A percentile compares a stretch with the other conserved stretches of the same genome.
phyloP scores from a whole-genome alignment of 495 filamentous ascomycete species.

The Filosporella fistucella region DNA sequence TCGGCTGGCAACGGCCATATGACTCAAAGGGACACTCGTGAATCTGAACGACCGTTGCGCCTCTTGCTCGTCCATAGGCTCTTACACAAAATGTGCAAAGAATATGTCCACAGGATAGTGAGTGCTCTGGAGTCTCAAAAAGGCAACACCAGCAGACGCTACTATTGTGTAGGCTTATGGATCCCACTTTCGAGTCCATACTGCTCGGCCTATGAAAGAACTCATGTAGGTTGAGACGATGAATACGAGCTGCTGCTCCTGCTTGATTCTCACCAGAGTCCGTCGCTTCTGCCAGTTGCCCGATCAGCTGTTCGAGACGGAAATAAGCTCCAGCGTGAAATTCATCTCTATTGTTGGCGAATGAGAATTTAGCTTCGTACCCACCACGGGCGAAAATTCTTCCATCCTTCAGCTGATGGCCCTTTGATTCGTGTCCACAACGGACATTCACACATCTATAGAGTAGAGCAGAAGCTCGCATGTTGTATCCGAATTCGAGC shows the following conservation, averaged over 20 bases:
- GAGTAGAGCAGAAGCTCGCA: not conserved
- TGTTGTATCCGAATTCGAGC: not conserved
- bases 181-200: not conserved
- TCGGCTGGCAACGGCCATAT: not conserved
- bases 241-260: slow-evolving; percentile 1
- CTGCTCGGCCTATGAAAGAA: slow-evolving; percentile 1
- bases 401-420: slow-evolving; percentile 27
- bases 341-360: not conserved
- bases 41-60: slow-evolving; percentile 5
- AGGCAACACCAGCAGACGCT: slow-evolving; percentile 35
- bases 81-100: slow-evolving; percentile 32
- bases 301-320: not conserved
- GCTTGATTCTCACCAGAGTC: not conserved
- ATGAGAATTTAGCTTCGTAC: slow-evolving; percentile 22
- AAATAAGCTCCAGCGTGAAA: not conserved
- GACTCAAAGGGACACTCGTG: slow-evolving; percentile 9
- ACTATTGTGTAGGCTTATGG: slow-evolving; percentile 21
- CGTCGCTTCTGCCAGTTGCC: not conserved
- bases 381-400: slow-evolving; percentile 21
- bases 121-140: slow-evolving; percentile 30
- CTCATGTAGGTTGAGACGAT: not conserved
- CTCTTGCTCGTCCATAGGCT: slow-evolving; percentile 13
- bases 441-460: slow-evolving; percentile 15
- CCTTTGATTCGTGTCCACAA: slow-evolving; percentile 19
- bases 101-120: slow-evolving; percentile 35